These are phyloP conservation scores for Arxiozyma bovina DNA, from an alignment of 1,139 yeast species.

Conservation along the genomic window DNA sequence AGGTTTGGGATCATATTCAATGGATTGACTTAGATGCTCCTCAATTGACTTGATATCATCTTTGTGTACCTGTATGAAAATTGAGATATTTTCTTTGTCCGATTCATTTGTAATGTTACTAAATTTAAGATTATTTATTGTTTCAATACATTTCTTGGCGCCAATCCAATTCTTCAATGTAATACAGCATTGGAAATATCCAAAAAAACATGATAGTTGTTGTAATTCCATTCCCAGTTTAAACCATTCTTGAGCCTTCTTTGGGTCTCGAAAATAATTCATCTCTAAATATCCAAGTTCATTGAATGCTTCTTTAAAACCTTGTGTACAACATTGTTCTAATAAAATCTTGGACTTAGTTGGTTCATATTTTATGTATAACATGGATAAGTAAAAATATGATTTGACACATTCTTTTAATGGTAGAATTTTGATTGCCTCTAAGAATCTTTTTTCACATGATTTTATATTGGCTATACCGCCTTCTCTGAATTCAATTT, in stretches of 20 bases:
- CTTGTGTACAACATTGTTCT: conserved; percentile 68
- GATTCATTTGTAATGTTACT: background rate
- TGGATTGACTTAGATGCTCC: background rate
- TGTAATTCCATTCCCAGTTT: conserved; percentile 64
- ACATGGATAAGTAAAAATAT: conserved; percentile 70
- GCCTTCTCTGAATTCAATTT: conserved; percentile 48
- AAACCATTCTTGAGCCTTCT: conserved; percentile 74
- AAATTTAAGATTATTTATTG: background rate
- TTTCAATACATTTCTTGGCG: conserved; percentile 21
- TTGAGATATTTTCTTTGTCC: background rate
- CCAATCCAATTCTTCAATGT: conserved; percentile 19
- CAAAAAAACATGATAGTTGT: conserved; percentile 54
- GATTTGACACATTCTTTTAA: conserved; percentile 54
- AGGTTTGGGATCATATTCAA: background rate
- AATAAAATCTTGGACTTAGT: conserved; percentile 55
- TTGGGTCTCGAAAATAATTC: conserved; percentile 48
- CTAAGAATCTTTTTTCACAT: conserved; percentile 53
- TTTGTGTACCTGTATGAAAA: background rate
- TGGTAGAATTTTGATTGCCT: conserved; percentile 52
- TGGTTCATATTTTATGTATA: conserved; percentile 51
- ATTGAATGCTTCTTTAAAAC: conserved; percentile 66
- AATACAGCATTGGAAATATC: conserved; percentile 51
- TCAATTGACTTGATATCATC: background rate
- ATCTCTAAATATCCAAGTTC: conserved; percentile 72
- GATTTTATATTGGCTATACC: conserved; percentile 35